Conservation (phyloP, 768 basidiomycete genomes). For the Amanita pallidorosea region DNA sequence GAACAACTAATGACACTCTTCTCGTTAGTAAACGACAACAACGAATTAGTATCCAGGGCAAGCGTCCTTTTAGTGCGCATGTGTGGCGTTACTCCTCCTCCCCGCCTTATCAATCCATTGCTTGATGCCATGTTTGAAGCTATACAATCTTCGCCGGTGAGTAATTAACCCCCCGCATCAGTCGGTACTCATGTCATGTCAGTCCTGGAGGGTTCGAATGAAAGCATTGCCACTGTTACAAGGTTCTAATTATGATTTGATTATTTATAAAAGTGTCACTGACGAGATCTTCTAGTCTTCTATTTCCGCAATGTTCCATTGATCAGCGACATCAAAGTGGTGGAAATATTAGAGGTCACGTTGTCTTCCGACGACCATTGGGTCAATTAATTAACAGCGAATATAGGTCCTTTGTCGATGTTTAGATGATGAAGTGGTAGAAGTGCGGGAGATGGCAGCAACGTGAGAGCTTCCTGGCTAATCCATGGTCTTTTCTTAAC, state of each 20-base stretch:
- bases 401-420: slow-evolving; percentile 66
- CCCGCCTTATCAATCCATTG: slow-evolving; percentile 54
- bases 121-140: slow-evolving; percentile 66
- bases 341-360: slow-evolving; percentile 69
- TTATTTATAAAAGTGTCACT: not conserved
- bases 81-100: slow-evolving; percentile 77
- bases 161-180: slow-evolving; percentile 12
- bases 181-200: slow-evolving; percentile 4
- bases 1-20: not conserved
- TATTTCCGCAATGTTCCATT: slow-evolving; percentile 86
- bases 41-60: slow-evolving; percentile 56
- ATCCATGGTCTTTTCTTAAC: not conserved
- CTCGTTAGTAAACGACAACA: slow-evolving; percentile 55
- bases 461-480: slow-evolving; percentile 35
- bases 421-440: slow-evolving; percentile 77
- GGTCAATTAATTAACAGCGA: not conserved
- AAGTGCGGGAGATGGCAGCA: slow-evolving; percentile 85
- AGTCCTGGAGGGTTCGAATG: slow-evolving; percentile 85
- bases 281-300: slow-evolving; percentile 37
- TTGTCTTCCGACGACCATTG: not conserved
- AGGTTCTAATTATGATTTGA: slow-evolving; percentile 25
- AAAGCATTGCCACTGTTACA: slow-evolving; percentile 82
- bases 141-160: slow-evolving; percentile 64
- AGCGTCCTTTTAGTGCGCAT: slow-evolving; percentile 68
- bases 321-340: slow-evolving; percentile 63